Conservation (phyloP, 2,329 filamentous ascomycete genomes). For the Amphichorda felina region DNA sequence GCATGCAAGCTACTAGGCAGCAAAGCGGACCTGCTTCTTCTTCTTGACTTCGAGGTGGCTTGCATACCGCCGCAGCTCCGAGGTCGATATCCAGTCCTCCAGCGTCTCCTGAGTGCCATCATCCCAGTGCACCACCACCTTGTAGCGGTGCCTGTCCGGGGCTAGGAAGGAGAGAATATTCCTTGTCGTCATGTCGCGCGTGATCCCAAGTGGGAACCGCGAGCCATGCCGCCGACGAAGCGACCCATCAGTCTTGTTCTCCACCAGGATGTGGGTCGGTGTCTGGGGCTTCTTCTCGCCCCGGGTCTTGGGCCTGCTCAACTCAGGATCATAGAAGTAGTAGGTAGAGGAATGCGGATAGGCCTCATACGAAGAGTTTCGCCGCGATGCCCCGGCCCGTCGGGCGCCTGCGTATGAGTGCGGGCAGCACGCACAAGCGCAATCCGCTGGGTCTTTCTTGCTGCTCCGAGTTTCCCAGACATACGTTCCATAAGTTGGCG, state of each 20-base stretch:
- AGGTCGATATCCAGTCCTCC: constrained; percentile 8
- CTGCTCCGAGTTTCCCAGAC: neutral
- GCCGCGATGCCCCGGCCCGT: neutral
- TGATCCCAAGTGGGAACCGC: neutral
- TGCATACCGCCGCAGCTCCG: constrained; percentile 9
- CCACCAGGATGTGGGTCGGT: neutral
- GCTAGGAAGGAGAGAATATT: constrained; percentile 7
- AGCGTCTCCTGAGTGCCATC: constrained; percentile 12
- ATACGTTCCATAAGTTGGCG: constrained; percentile 1
- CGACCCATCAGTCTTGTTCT: constrained; percentile 7
- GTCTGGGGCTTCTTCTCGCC: neutral
- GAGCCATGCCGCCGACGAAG: constrained; percentile 7
- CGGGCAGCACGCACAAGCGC: constrained; percentile 3
- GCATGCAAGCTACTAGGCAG: neutral
- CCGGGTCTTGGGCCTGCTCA: neutral
- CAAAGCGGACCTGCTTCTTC: constrained; percentile 7
- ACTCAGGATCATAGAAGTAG: too few relatives aligned
- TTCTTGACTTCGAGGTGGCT: constrained; percentile 12
- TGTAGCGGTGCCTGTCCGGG: constrained; percentile 10
- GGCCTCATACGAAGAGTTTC: too few relatives aligned
- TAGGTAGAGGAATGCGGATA: too few relatives aligned
- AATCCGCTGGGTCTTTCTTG: neutral
- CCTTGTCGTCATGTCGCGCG: neutral
- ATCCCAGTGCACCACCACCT: constrained; percentile 15
- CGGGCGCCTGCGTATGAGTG: constrained; percentile 2